Evolutionary conservation across 1,284 basidiomycete genomes (phyloP).

Genomic region (Pseudozyma hubeiensis): DNA sequence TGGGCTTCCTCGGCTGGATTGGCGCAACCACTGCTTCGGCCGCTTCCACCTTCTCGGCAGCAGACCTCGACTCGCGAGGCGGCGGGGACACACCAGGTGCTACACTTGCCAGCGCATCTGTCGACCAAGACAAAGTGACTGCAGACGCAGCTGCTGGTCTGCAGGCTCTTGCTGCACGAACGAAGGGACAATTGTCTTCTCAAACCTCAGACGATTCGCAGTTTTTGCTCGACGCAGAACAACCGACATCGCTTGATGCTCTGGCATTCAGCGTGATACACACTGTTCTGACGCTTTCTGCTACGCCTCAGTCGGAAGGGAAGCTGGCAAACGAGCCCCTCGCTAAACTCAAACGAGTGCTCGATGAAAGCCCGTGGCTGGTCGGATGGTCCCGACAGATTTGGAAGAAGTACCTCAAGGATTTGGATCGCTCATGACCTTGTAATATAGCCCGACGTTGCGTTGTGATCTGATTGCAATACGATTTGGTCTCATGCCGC

Average conservation of each 20-base stretch:
- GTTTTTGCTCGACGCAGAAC: slow-evolving; percentile 18
- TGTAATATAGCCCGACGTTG: background rate
- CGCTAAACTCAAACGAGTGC: slow-evolving; percentile 24
- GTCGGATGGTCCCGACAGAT: slow-evolving; percentile 42
- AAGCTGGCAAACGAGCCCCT: slow-evolving; percentile 15
- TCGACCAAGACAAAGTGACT: slow-evolving; percentile 42
- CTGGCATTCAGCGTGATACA: slow-evolving; percentile 52
- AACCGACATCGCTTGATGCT: slow-evolving; percentile 47
- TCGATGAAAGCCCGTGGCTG: slow-evolving; percentile 44
- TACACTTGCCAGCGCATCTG: slow-evolving; percentile 26
- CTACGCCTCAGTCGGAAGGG: slow-evolving; percentile 31
- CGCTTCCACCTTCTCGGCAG: slow-evolving; percentile 20
- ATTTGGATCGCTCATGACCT: slow-evolving; percentile 28
- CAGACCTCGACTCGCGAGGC: slow-evolving; percentile 37
- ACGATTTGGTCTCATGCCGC: slow-evolving; percentile 7
- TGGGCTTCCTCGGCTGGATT: slow-evolving; percentile 49
- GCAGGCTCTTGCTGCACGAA: slow-evolving; percentile 32
- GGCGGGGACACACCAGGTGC: slow-evolving; percentile 47
- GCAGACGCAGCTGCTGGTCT: slow-evolving; percentile 33
- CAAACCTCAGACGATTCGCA: slow-evolving; percentile 5
- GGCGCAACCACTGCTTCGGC: slow-evolving; percentile 39
- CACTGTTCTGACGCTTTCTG: slow-evolving; percentile 50
- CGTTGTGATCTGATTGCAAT: no score
- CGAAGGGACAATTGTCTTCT: slow-evolving; percentile 19
- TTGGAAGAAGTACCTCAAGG: slow-evolving; percentile 40